These are phyloP conservation scores for Curvularia spicifera DNA, from an alignment of 2,329 filamentous ascomycete species.

Conservation along the genomic window DNA sequence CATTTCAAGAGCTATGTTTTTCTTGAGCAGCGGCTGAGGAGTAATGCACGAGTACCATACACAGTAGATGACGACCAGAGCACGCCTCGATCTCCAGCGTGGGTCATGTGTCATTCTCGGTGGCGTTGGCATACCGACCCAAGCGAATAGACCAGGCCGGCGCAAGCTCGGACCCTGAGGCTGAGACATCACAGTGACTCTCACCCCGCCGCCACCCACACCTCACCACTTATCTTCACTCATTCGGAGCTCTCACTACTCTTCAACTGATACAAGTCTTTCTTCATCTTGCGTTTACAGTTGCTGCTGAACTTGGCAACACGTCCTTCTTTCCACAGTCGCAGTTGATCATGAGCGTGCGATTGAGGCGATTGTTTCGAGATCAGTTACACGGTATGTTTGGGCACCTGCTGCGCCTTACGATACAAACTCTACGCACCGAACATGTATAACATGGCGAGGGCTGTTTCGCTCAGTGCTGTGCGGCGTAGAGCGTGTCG, in stretches of 20 bases:
- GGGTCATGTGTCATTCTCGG: slow-evolving; percentile 11
- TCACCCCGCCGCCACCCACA: slow-evolving; percentile 23
- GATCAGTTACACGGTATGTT: slow-evolving; percentile 38
- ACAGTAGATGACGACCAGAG: background rate
- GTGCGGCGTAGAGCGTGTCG: background rate
- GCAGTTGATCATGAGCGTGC: slow-evolving; percentile 41
- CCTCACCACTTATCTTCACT: slow-evolving; percentile 15
- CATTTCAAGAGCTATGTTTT: background rate
- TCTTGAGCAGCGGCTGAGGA: too few relatives aligned
- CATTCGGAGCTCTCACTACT: slow-evolving; percentile 14
- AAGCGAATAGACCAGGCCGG: slow-evolving; percentile 15
- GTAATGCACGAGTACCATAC: background rate
- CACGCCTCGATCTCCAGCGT: background rate
- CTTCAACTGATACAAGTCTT: slow-evolving; percentile 8
- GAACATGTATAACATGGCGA: background rate
- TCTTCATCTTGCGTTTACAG: slow-evolving; percentile 10
- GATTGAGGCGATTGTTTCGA: slow-evolving; percentile 39
- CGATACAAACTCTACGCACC: background rate
- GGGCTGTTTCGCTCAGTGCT: background rate
- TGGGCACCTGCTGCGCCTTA: slow-evolving; percentile 14
- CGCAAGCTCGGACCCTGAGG: slow-evolving; percentile 22
- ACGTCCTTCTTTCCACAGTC: slow-evolving; percentile 13
- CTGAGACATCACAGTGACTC: slow-evolving; percentile 23
- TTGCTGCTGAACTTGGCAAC: slow-evolving; percentile 20
- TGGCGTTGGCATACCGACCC: slow-evolving; percentile 21